Conservation (phyloP, 306 rosid genomes). For the Bauhinia variegata region DNA sequence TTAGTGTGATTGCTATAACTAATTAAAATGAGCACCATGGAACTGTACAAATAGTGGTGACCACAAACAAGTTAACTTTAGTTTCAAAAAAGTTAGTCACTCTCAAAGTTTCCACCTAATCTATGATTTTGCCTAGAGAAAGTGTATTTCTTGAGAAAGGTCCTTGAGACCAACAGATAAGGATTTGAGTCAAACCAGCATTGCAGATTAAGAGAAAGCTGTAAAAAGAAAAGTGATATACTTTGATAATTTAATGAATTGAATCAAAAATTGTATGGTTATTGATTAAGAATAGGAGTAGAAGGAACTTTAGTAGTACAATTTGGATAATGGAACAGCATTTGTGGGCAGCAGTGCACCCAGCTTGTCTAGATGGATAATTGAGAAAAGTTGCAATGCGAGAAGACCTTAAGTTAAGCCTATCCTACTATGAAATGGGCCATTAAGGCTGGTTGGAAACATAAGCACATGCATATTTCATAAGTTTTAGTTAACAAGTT, state of each 20-base stretch:
- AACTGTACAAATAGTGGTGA: conserved; percentile 44
- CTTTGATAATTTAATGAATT: not conserved
- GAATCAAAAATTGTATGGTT: too few relatives aligned
- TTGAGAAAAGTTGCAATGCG: conserved; percentile 41
- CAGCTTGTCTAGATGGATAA: conserved; percentile 58
- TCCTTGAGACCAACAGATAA: conserved; percentile 18
- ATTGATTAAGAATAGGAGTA: too few relatives aligned
- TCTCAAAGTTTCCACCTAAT: conserved; percentile 40
- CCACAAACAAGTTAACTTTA: conserved; percentile 36
- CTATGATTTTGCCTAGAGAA: not conserved
- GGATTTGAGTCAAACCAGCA: too few relatives aligned
- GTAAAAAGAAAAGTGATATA: too few relatives aligned
- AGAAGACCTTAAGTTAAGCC: conserved; percentile 65
- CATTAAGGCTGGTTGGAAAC: conserved; percentile 64
- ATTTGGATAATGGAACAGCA: conserved; percentile 33
- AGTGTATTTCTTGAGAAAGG: conserved; percentile 16
- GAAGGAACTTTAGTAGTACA: not conserved
- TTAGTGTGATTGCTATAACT: conserved; percentile 34
- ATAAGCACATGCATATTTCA: conserved; percentile 82
- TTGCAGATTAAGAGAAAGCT: conserved; percentile 13
- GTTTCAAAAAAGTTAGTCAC: conserved; percentile 33
- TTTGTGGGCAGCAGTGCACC: conserved; percentile 44
- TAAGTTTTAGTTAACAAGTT: conserved; percentile 55
- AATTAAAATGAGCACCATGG: conserved; percentile 36
- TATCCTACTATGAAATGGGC: conserved; percentile 61